Conservation (phyloP, 1,139 yeast species). For the Blastobotrys proliferans region DNA sequence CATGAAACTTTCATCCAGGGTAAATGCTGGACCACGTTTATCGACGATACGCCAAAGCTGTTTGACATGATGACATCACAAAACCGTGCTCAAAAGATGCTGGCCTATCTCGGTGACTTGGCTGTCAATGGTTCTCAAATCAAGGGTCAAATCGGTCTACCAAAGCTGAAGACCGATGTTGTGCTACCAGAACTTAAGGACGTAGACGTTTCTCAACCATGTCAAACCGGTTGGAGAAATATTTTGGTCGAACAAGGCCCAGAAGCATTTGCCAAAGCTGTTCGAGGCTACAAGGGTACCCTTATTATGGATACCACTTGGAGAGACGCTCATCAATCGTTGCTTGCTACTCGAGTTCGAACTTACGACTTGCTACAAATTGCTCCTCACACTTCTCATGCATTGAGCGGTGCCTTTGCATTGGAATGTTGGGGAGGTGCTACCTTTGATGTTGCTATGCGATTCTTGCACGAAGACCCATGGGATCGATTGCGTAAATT, state of each 20-base stretch:
- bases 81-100: slow-evolving; percentile 92
- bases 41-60: slow-evolving; percentile 94
- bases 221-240: slow-evolving; percentile 87
- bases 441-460: slow-evolving; percentile 96
- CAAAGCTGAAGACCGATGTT: slow-evolving; percentile 75
- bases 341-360: slow-evolving; percentile 94
- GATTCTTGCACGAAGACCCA: slow-evolving; percentile 97
- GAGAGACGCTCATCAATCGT: slow-evolving; percentile 99
- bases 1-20: slow-evolving; percentile 86
- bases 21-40: slow-evolving; percentile 96
- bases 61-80: slow-evolving; percentile 94
- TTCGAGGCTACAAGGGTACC: slow-evolving; percentile 79
- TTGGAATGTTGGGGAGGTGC: slow-evolving; percentile 99
- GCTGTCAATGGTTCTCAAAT: slow-evolving; percentile 94
- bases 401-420: slow-evolving; percentile 86
- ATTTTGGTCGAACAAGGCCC: slow-evolving; percentile 82
- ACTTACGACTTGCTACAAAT: slow-evolving; percentile 86
- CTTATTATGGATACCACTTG: slow-evolving; percentile 97
- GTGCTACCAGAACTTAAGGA: slow-evolving; percentile 60
- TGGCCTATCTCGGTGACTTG: slow-evolving; percentile 85
- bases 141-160: slow-evolving; percentile 91
- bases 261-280: slow-evolving; percentile 79
- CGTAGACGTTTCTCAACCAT: slow-evolving; percentile 54
- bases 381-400: slow-evolving; percentile 92
- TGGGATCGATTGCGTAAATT: slow-evolving; percentile 92